Base-by-base conservation (phyloP, 2,329 filamentous ascomycete genomes). In the Nigrospora oryzae region DNA sequence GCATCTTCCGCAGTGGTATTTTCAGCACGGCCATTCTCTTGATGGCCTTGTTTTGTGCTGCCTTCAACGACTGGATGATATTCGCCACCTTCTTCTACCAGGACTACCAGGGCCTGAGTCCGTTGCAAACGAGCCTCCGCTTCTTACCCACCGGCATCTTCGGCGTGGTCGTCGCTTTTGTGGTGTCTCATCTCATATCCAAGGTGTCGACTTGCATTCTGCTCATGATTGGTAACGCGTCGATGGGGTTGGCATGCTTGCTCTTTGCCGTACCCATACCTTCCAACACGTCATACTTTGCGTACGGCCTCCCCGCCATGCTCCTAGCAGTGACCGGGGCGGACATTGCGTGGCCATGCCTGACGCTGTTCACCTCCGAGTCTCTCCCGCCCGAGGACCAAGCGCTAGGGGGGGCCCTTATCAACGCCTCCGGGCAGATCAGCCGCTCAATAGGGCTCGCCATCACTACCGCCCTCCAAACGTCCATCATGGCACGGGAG, bases 1-100 rank as follows among this genome's bases (percentile, higher is more conserved):
- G 76, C 17, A 70, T 83, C 34, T 86, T 86, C 61, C 65, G 65
- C 36, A 82, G 75, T 56, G 59, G 63, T 5, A 71, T 69, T 7
- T 84, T 86, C 56, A 75, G 72, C 32, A 75, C 79, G 7, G 81
- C 79, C 14, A 79, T 86, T 67, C 56, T 74, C 31, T 78, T 83
- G 52, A 84, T 85, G 74, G 69, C 69, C 0, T 60, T 86, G 2
- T 86, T 85, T 64, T 86, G 83, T 54, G 73, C 75, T 15, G 68
- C 72, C 2, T 87, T 86, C 64, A 85, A 83, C 63, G 81, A 82
- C 58, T 84, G 74, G 52, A 63, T 85, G 35, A 69, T 86, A 48
- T 84, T 75, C 53, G 75, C 80, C 1, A 87, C 83, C 5, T 86
- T 83, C 61, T 84, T 78, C 62, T 86, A 78, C 61, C 83, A 87